Conservation (phyloP, 306 rosid genomes). For the Vigna reflexopilosa region DNA sequence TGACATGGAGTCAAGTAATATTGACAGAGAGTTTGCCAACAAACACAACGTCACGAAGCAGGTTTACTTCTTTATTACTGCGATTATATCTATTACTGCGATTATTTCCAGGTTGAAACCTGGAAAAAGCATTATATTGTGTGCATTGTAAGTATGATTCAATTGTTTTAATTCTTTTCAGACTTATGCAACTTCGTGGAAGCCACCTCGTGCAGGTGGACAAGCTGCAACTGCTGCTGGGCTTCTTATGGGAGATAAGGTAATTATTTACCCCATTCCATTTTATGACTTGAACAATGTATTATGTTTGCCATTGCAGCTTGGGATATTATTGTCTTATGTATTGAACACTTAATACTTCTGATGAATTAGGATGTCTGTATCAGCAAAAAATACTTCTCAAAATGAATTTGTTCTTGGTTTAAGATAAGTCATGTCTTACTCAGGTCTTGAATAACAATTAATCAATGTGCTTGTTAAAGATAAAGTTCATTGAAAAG, state of each 20-base stretch:
- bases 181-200: constrained; percentile 81
- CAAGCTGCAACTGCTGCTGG: constrained; percentile 62
- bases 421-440: constrained; percentile 21
- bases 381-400: not conserved
- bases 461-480: constrained; percentile 8
- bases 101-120: not conserved
- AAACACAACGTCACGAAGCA: constrained; percentile 62
- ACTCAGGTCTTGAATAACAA: constrained; percentile 20
- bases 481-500: constrained; percentile 30
- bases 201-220: constrained; percentile 62
- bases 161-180: constrained; percentile 50
- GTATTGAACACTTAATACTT: constrained; percentile 17
- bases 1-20: constrained; percentile 65
- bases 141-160: constrained; percentile 10
- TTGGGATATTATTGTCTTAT: constrained; percentile 32
- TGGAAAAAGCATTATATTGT: not conserved
- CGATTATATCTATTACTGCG: not conserved
- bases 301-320: constrained; percentile 19
- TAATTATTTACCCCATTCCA: constrained; percentile 43
- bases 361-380: constrained; percentile 22
- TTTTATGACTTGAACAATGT: constrained; percentile 23
- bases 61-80: constrained; percentile 51
- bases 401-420: constrained; percentile 31
- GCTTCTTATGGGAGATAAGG: constrained; percentile 82
- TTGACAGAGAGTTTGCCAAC: constrained; percentile 56